phyloP scores from a whole-genome alignment of 2,329 filamentous ascomycete species.

The Malbranchea cinnamomea region DNA sequence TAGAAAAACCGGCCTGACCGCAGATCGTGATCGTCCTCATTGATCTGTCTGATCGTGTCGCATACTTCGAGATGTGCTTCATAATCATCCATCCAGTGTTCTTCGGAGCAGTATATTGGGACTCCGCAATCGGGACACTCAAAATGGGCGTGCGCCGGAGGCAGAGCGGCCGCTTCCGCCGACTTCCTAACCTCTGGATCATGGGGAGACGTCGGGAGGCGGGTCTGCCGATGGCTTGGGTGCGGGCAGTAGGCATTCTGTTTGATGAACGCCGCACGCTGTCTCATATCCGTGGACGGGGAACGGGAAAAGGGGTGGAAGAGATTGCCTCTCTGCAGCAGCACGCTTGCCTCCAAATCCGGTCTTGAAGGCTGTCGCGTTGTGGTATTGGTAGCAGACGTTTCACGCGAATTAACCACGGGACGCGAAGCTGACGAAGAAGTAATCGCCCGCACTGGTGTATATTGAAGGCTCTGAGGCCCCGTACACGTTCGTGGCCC shows the following conservation, averaged over 20 bases:
- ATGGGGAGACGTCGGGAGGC: conserved; percentile 48
- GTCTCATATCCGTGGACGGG: conserved; percentile 73
- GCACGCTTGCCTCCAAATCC: conserved; percentile 7
- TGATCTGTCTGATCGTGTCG: conserved; percentile 80
- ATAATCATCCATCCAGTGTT: conserved; percentile 93
- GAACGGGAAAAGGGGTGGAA: conserved; percentile 88
- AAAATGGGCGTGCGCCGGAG: conserved; percentile 74
- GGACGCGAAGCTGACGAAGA: not conserved
- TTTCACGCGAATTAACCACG: not conserved
- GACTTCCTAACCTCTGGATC: conserved; percentile 48
- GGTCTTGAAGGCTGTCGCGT: too few relatives aligned
- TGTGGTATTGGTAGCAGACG: too few relatives aligned
- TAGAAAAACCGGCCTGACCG: conserved; percentile 80
- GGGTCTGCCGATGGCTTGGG: conserved; percentile 65
- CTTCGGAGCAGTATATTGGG: conserved; percentile 82
- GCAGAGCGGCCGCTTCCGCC: conserved; percentile 34
- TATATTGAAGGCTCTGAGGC: not conserved
- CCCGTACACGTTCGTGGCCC: not conserved
- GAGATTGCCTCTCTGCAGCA: conserved; percentile 61
- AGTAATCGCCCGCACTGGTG: not conserved
- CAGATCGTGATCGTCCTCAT: conserved; percentile 95
- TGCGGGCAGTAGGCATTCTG: conserved; percentile 91
- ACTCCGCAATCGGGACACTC: conserved; percentile 95
- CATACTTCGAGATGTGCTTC: conserved; percentile 86
- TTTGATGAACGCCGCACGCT: conserved; percentile 77